A percentile compares a stretch with the other conserved stretches of the same genome.
phyloP scores from a whole-genome alignment of 495 filamentous ascomycete species.

The Daldinia loculata region DNA sequence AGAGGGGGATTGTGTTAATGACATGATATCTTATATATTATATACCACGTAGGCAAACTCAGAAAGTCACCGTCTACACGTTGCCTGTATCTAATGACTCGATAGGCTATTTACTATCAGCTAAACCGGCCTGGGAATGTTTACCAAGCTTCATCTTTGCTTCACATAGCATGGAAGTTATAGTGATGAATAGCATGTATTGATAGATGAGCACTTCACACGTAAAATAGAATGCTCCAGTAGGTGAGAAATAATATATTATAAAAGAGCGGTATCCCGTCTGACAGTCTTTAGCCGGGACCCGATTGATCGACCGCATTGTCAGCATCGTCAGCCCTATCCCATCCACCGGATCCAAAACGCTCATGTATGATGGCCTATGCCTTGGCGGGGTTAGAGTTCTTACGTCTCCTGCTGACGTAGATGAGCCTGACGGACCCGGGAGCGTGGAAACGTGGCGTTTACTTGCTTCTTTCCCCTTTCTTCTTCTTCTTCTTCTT shows the following conservation, averaged over 20 bases:
- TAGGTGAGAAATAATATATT: background rate
- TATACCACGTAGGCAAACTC: background rate
- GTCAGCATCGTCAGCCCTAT: constrained; percentile 34
- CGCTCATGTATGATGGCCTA: background rate
- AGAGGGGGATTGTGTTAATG: constrained; percentile 8
- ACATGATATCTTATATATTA: constrained; percentile 18
- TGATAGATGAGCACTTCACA: background rate
- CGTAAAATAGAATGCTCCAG: background rate
- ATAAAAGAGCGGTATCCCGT: background rate
- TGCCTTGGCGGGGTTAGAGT: constrained; percentile 13
- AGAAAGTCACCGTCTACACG: background rate
- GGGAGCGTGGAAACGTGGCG: constrained; percentile 20
- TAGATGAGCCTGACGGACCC: constrained; percentile 7
- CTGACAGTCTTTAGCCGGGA: background rate
- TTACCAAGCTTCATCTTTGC: background rate
- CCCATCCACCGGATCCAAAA: background rate
- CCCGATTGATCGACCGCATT: background rate
- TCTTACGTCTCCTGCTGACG: constrained; percentile 14
- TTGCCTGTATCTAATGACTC: constrained; percentile 9
- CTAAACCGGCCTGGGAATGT: background rate
- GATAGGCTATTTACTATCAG: background rate
- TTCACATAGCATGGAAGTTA: background rate
- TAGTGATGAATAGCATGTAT: background rate
- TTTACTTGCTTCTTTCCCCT: constrained; percentile 5
- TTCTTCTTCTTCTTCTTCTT: background rate